Base-by-base conservation (phyloP, 2,329 filamentous ascomycete species). In the Tolypocladium tundrense region DNA sequence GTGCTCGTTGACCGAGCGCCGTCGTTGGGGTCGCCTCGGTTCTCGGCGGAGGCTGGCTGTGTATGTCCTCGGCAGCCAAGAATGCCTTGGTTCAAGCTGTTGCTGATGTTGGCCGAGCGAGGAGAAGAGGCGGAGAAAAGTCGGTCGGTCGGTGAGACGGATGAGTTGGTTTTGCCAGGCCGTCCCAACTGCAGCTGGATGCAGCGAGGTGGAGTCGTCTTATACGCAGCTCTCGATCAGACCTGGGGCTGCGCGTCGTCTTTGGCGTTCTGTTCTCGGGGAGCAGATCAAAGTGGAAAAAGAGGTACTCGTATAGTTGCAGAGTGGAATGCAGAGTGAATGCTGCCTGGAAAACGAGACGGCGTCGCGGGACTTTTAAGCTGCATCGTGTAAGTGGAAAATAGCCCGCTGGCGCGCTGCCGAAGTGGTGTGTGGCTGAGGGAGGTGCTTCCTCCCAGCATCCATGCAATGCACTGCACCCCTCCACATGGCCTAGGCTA, bases 291-390 rank as follows among this genome's bases (percentile, higher is more conserved):
- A 21, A n/a, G 5, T 10, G 27, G 48, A 51, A 35, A 35, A 11
- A 33, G 24, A 48, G 40, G 24, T n/a, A 24, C 21, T 24, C 21
- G 9, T 16, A n/a, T 13, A 11, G 48, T 33, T 51, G 48, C 19
- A 35, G 31, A n/a, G 16, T 35, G 42, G 42, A 14, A 45, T 45
- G n/a, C 21, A 24, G n/a, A 13, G 21, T 24, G 31, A 35, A 19
- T 51, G 58, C 39, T 48, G 55, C 52, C 55, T 55, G 52, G 51
- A 50, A 57, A 43, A 40, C 39, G 27, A 55, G 55, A 37, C 39
- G 58, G 55, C 56, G 37, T 50, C 27, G 48, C 16, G 48, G 9
- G 48, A 51, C 48, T 51, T 51, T 51, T 51, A 51, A 51, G 5
- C 48, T 35, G 27, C 27, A 31, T 48, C 45, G 45, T 50, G 24